A percentile compares a stretch with the other conserved stretches of the same genome.
These are phyloP conservation scores for Leishmania martiniquensis DNA, from an alignment of 208 protist genomes.

Conservation along the genomic window DNA sequence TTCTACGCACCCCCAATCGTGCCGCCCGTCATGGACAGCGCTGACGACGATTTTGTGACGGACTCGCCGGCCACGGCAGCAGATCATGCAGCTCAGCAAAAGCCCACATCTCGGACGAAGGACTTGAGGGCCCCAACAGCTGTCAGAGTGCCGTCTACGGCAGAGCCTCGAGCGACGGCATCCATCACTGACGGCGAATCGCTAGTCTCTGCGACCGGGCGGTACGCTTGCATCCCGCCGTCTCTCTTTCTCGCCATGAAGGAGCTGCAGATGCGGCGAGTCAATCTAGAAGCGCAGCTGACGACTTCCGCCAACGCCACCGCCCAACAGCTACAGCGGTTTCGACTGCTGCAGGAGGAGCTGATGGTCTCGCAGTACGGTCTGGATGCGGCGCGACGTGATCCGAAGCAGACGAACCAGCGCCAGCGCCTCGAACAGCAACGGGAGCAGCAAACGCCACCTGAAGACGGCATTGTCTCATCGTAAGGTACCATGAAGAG, in stretches of 20 bases:
- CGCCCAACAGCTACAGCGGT: constrained; percentile 36
- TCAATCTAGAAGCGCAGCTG: constrained; percentile 40
- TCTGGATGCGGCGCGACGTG: constrained; percentile 23
- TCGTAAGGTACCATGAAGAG: constrained; percentile 2
- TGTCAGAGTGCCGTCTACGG: neutral
- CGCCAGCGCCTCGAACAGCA: no score
- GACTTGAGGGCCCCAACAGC: neutral
- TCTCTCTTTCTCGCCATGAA: constrained; percentile 14
- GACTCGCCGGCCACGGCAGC: neutral
- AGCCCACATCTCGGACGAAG: neutral
- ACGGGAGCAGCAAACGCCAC: constrained; percentile 1
- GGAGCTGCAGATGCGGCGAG: constrained; percentile 34
- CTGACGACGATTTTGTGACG: neutral
- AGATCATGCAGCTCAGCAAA: neutral
- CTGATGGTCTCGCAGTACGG: constrained; percentile 47
- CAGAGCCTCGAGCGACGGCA: neutral
- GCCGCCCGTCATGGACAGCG: neutral
- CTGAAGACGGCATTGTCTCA: neutral
- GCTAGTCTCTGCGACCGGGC: neutral
- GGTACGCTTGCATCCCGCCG: constrained; percentile 8
- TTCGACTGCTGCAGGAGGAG: constrained; percentile 54
- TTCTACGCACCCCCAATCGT: constrained; percentile 13
- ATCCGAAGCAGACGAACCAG: neutral
- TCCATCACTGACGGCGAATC: neutral
- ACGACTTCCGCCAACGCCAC: constrained; percentile 10